Evolutionary conservation across 306 rosid genomes (phyloP), one percentile per base, ranked within the genome.

Genomic region (Begonia peltatifolia): DNA sequence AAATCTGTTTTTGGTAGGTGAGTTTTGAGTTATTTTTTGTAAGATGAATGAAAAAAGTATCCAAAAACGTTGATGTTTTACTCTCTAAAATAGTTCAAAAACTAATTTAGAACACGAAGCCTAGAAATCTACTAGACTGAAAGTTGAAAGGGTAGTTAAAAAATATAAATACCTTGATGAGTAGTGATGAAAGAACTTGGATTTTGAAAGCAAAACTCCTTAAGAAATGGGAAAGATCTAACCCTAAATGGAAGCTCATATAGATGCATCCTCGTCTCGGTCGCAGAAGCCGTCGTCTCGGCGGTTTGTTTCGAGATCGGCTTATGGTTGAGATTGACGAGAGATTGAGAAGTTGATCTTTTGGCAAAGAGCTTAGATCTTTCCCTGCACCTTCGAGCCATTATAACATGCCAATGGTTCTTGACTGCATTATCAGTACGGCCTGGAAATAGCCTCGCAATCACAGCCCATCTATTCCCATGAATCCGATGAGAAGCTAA

Each of bases 321-420:
- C 46, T 50, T 42, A 3, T 57, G 55, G 5, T 52, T 48, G 6
- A 30, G 38, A 22, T 20, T 46, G 47, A 16, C 9, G 6, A 52
- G 18, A 4, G 43, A 48, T 10, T 65, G 69, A 16, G 53, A 66
- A 35, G 55, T 47, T 52, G 64, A 13, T 68, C 79, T 65, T 64
- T 82, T 57, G 72, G 81, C 63, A 47, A 65, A 71, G 56, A 69
- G 63, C 59, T 83, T 85, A 1, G 87, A 80, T 11, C 66, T 76
- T 52, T 78, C 84, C 42, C 88, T 53, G 30, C 84, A 70, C 22
- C 69, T 71, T 48, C 97, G 71, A 1, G 97, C 94, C 95, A 85
- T 86, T 75, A 86, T 85, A 8, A 90, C 97, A 53, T 90, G 97
- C 95, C 97, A 90, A 50, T 90, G 97, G 54, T 90, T 90, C 76